phyloP scores from a whole-genome alignment of 148 eudicot species.

The Fagopyrum esculentum region DNA sequence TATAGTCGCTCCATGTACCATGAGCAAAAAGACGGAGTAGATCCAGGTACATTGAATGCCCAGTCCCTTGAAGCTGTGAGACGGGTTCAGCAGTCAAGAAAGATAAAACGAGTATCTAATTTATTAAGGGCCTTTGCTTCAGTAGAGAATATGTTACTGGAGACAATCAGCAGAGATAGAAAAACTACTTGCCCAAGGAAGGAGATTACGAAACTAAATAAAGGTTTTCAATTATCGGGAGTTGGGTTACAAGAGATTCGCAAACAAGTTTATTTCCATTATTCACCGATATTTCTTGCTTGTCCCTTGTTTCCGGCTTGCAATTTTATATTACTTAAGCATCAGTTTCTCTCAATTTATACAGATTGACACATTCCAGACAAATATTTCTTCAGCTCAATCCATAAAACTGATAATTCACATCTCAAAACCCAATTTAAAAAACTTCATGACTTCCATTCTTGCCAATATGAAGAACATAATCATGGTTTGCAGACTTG shows the following conservation, averaged over 20 bases:
- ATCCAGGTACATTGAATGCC: slow-evolving; percentile 55
- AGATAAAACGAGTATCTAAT: background rate
- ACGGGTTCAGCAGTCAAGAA: slow-evolving; percentile 12
- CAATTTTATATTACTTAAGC: too few relatives aligned
- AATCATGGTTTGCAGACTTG: background rate
- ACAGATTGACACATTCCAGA: too few relatives aligned
- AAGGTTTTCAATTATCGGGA: background rate
- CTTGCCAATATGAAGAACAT: background rate
- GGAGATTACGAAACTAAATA: background rate
- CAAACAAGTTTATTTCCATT: background rate
- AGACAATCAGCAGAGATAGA: background rate
- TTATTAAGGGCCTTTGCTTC: background rate
- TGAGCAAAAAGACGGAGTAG: slow-evolving; percentile 87
- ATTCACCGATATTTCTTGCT: background rate
- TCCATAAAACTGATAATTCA: background rate
- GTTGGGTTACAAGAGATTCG: background rate
- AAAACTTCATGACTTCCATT: background rate
- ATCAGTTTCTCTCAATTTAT: too few relatives aligned
- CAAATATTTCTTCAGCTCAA: background rate
- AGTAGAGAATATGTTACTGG: background rate
- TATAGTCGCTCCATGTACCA: slow-evolving; percentile 96
- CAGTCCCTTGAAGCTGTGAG: slow-evolving; percentile 88
- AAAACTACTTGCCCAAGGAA: background rate
- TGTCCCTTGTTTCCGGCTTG: too few relatives aligned
- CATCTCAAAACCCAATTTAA: background rate